Base-by-base conservation (phyloP, 768 basidiomycete genomes). In the Mrakia blollopis region DNA sequence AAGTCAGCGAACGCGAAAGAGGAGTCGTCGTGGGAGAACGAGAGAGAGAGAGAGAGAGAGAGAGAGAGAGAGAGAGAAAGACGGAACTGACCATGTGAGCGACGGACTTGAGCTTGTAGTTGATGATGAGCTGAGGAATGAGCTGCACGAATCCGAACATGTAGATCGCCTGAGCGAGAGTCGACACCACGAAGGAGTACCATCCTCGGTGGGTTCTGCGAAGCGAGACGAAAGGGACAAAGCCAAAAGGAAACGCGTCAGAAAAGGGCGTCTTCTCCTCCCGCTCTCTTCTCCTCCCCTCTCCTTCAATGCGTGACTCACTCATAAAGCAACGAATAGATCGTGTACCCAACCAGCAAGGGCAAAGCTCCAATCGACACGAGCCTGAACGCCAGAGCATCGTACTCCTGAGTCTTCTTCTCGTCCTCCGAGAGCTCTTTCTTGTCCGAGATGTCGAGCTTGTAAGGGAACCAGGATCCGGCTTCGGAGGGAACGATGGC, bases 371-470 rank as follows among this genome's bases (percentile, higher is more conserved):
- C 92, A 83, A 91, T 96, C 72, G 92, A 91, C 28, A 99, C 96
- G 82, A 94, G 93, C 83, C 90, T 18, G 76, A 69, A 71, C 28
- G 60, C 60, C 18, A 74, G 71, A 1, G 77, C 52, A 25, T 84
- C 89, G 82, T 85, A 97, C 90, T 98, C 94, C 83, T 98, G 94
- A 14, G 96, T 98, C 85, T 91, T 95, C 87, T 92, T 94, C 85
- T 99, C 97, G 81, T 98, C 95, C 81, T 97, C 95, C 79, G 87
- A 92, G n/a, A 98, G 87, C 72, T 94, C 90, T 84, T 98, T 98
- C 84, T 98, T 98, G 86, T 98, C 97, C 87, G 76, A 92, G 81
- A 98, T 89, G 54, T 89, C 87, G 77, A 98, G 80, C 82, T 86
- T 87, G 85, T 94, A 95, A 25, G 94, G 94, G 39, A 98, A 80